A percentile compares a stretch with the other conserved stretches of the same genome.
These are phyloP conservation scores for Dendrobium catenatum DNA, from an alignment of 106 monocot species.

Conservation along the genomic window DNA sequence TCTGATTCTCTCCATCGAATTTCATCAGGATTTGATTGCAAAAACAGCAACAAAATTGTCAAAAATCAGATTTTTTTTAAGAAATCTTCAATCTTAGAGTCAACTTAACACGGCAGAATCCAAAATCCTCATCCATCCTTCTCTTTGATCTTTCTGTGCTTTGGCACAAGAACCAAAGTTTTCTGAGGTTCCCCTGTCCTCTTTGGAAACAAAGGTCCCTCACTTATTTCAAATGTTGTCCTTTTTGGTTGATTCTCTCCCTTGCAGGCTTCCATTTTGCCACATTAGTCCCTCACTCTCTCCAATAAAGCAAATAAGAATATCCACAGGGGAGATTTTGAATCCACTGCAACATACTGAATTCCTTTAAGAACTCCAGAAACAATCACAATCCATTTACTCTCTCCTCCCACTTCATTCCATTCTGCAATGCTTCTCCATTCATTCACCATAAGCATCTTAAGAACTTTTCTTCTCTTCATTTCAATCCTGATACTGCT, in stretches of 20 bases:
- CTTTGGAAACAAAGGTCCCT: background rate
- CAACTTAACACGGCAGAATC: background rate
- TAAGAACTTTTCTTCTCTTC: conserved; percentile 2
- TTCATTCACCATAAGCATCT: background rate
- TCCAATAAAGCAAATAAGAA: background rate
- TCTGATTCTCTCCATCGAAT: too few species aligned
- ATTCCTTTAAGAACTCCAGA: background rate
- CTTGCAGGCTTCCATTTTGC: background rate
- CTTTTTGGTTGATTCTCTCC: background rate
- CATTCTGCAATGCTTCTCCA: conserved; percentile 1
- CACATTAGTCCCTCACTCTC: background rate
- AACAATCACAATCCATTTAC: background rate
- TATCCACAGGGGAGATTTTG: background rate
- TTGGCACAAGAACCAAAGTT: background rate
- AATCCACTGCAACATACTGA: background rate
- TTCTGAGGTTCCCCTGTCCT: background rate
- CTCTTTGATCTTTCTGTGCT: conserved; percentile 3
- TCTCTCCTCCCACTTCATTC: background rate
- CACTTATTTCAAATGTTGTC: background rate
- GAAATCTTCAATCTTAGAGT: too few species aligned
- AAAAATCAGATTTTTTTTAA: too few species aligned
- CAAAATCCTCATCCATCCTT: background rate
- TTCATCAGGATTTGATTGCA: too few species aligned
- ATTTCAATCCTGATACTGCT: conserved; percentile 2
- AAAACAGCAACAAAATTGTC: too few species aligned